phyloP scores from a whole-genome alignment of 176 grass and related monocot species.

The Microstegium vimineum region DNA sequence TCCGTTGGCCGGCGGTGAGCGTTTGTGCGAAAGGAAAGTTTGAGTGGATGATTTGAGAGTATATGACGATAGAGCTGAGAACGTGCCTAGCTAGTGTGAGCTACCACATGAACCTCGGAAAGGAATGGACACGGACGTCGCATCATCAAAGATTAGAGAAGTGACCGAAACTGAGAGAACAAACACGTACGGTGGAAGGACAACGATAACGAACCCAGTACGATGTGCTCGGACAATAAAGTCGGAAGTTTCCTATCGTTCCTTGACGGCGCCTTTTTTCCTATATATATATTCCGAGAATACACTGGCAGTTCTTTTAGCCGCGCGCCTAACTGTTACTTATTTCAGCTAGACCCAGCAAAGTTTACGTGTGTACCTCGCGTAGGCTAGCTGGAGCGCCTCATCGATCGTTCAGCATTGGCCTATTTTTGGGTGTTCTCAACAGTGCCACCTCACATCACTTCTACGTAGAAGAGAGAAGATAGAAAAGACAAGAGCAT shows the following conservation, averaged over 20 bases:
- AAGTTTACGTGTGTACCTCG: not conserved
- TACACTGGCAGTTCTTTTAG: not conserved
- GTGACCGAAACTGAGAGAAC: not conserved
- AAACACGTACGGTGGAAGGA: not conserved
- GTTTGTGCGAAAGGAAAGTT: not conserved
- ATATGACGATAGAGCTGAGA: not conserved
- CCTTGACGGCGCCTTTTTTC: not conserved
- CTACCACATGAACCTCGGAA: not conserved
- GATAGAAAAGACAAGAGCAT: too few relatives aligned
- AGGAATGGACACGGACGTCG: not conserved
- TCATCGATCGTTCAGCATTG: not conserved
- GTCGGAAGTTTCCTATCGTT: not conserved
- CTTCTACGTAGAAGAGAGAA: too few relatives aligned
- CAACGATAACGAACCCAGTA: too few relatives aligned
- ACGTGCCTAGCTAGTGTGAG: not conserved
- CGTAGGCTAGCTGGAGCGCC: not conserved
- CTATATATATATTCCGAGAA: too few relatives aligned
- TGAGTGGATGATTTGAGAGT: not conserved
- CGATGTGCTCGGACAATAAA: not conserved
- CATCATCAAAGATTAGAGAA: not conserved
- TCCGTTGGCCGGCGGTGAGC: not conserved
- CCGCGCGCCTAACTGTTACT: not conserved
- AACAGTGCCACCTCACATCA: too few relatives aligned
- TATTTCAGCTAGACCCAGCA: not conserved
- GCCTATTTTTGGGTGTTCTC: too few relatives aligned